These are phyloP conservation scores for Rhodotorula babjevae DNA, from an alignment of 768 basidiomycete genomes.

Conservation along the genomic window DNA sequence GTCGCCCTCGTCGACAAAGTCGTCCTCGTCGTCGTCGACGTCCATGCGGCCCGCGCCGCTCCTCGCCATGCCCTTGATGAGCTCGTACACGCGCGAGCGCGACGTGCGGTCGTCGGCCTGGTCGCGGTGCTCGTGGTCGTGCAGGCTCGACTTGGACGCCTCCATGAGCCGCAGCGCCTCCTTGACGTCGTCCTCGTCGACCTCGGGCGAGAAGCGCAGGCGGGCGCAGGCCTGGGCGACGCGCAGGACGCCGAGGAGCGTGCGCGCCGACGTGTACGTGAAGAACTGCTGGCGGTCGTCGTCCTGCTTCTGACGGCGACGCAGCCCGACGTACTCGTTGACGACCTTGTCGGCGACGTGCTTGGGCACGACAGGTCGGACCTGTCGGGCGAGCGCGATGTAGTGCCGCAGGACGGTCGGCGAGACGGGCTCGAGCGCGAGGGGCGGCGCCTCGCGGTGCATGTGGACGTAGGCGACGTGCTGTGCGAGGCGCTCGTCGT, in stretches of 20 bases:
- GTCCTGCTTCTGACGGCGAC: constrained; percentile 86
- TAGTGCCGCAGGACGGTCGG: constrained; percentile 90
- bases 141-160: constrained; percentile 84
- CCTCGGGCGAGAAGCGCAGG: constrained; percentile 73
- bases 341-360: constrained; percentile 88
- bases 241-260: constrained; percentile 87
- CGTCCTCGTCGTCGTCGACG: constrained; percentile 61
- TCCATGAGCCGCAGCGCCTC: constrained; percentile 97
- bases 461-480: constrained; percentile 99
- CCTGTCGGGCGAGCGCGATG: constrained; percentile 82
- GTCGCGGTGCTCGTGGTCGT: constrained; percentile 74
- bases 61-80: constrained; percentile 78
- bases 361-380: constrained; percentile 82
- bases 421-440: constrained; percentile 77
- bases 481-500: constrained; percentile 90
- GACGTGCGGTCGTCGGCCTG: constrained; percentile 72
- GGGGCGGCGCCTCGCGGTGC: constrained; percentile 79
- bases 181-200: constrained; percentile 83
- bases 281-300: constrained; percentile 81
- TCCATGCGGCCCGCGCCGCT: constrained; percentile 41
- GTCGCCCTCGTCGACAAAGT: constrained; percentile 52
- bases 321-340: constrained; percentile 88
- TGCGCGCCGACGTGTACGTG: constrained; percentile 92
- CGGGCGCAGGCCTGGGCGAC: constrained; percentile 92
- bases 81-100: constrained; percentile 76